These are phyloP conservation scores for Turritis glabra DNA, from an alignment of 345 rosid genomes.

Conservation along the genomic window DNA sequence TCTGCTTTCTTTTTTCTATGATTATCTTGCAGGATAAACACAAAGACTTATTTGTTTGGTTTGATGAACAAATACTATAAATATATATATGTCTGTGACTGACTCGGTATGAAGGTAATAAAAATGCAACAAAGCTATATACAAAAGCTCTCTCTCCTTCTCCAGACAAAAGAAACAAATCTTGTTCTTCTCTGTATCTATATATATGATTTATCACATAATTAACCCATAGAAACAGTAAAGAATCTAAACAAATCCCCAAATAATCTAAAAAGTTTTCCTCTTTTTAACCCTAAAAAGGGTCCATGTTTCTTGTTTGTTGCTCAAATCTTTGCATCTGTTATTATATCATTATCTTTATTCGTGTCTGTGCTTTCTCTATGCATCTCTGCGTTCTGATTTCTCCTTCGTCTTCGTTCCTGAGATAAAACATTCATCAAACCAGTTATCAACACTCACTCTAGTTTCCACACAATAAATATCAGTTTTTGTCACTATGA, in stretches of 20 bases:
- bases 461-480: neutral
- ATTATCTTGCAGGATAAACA: too few relatives aligned
- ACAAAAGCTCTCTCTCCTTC: constrained; percentile 19
- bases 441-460: neutral
- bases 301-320: constrained; percentile 10
- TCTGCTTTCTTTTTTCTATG: too few relatives aligned
- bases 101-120: neutral
- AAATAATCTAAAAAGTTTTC: constrained; percentile 20
- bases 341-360: constrained; percentile 41
- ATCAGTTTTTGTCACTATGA: neutral
- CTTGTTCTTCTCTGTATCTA: constrained; percentile 19
- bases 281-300: neutral
- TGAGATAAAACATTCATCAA: constrained; percentile 35
- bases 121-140: constrained; percentile 34
- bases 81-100: neutral
- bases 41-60: too few relatives aligned
- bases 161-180: constrained; percentile 22
- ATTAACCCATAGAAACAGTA: constrained; percentile 31
- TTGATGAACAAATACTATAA: too few relatives aligned
- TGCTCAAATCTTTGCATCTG: constrained; percentile 32
- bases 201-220: constrained; percentile 24
- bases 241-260: constrained; percentile 34
- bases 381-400: constrained; percentile 47
- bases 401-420: constrained; percentile 77
- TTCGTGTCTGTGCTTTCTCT: constrained; percentile 51